These are phyloP conservation scores for Volvariella surrecta DNA, from an alignment of 1,284 basidiomycete genomes.

Conservation along the genomic window DNA sequence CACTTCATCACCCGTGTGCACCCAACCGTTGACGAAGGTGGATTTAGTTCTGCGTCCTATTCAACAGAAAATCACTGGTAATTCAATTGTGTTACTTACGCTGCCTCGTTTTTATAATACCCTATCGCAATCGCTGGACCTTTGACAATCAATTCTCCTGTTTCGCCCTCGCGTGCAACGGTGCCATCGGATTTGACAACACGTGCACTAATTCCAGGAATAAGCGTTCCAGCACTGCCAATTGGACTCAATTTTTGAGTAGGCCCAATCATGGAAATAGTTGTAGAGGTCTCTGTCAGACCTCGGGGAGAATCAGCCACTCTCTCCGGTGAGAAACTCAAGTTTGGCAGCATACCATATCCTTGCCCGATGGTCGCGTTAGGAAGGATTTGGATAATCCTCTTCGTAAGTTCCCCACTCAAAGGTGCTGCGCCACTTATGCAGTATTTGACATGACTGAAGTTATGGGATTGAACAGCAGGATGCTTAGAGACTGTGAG, in stretches of 20 bases:
- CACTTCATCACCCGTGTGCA: constrained; percentile 59
- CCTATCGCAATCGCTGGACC: constrained; percentile 50
- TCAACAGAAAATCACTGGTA: neutral
- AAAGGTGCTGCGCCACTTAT: constrained; percentile 38
- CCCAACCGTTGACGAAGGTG: constrained; percentile 53
- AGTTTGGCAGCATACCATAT: constrained; percentile 25
- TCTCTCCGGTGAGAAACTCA: neutral
- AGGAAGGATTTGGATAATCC: constrained; percentile 26
- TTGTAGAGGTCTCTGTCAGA: constrained; percentile 34
- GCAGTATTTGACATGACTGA: constrained; percentile 32
- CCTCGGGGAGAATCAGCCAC: constrained; percentile 21
- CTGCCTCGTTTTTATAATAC: constrained; percentile 45
- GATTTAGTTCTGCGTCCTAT: constrained; percentile 38
- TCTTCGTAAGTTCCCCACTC: constrained; percentile 30
- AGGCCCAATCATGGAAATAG: constrained; percentile 32
- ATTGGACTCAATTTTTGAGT: constrained; percentile 39
- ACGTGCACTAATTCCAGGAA: constrained; percentile 45
- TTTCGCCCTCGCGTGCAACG: constrained; percentile 50
- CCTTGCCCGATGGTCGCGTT: constrained; percentile 38
- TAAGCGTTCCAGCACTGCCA: constrained; percentile 49
- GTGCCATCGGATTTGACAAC: constrained; percentile 56
- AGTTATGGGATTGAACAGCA: constrained; percentile 24
- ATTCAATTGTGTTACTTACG: constrained; percentile 32
- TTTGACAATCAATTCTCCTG: constrained; percentile 56
- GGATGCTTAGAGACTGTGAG: constrained; percentile 21